Conservation (phyloP, 768 basidiomycete species). For the Mycena leptocephala region DNA sequence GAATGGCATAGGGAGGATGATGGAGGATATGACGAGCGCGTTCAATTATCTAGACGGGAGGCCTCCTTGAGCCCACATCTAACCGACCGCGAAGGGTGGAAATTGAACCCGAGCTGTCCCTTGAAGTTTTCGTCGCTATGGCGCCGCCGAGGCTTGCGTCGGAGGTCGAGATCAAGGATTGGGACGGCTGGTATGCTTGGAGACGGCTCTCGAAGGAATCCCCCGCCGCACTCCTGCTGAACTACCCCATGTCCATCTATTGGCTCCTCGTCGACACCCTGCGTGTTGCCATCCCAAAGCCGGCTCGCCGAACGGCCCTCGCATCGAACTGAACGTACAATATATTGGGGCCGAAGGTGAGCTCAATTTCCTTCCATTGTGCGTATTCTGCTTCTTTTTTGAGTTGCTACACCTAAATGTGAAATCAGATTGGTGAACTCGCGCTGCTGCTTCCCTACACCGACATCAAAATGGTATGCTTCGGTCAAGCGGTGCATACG, state of each 20-base stretch:
- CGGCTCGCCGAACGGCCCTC: conserved; percentile 33
- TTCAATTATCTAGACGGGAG: conserved; percentile 53
- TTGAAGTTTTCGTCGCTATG: conserved; percentile 45
- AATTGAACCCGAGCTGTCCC: conserved; percentile 46
- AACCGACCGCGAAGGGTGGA: conserved; percentile 53
- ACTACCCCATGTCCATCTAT: conserved; percentile 57
- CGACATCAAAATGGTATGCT: conserved; percentile 59
- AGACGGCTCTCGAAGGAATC: conserved; percentile 56
- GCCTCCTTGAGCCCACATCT: conserved; percentile 44
- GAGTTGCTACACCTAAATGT: neutral
- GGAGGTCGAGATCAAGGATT: conserved; percentile 47
- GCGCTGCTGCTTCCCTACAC: conserved; percentile 60
- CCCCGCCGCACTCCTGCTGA: conserved; percentile 59
- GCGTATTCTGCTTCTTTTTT: conserved; percentile 29
- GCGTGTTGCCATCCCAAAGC: conserved; percentile 42
- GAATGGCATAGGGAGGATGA: neutral
- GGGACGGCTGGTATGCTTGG: conserved; percentile 63
- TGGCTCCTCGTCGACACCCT: conserved; percentile 51
- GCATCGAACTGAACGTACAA: conserved; percentile 53
- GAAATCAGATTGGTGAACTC: conserved; percentile 56
- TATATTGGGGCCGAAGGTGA: conserved; percentile 60
- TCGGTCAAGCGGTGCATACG: conserved; percentile 50
- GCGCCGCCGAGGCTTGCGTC: conserved; percentile 41
- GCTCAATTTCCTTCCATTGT: conserved; percentile 62
- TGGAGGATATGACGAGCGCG: conserved; percentile 16